Conservation (phyloP, 2,329 filamentous ascomycete genomes). For the Aspergillaceae sp. region DNA sequence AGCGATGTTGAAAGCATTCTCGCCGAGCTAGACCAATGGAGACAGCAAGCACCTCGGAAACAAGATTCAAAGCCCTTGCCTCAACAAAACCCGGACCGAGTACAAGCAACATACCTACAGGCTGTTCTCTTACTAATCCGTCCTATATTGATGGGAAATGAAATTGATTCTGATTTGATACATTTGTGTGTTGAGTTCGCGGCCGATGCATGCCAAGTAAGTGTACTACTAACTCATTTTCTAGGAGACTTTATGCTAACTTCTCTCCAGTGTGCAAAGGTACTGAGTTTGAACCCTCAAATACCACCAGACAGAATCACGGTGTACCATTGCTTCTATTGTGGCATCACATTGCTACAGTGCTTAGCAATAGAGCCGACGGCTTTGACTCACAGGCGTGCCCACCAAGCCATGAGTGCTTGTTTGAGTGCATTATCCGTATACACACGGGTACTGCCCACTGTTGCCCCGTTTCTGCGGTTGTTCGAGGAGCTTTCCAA, state of each 20-base stretch:
- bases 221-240: not conserved
- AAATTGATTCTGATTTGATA: slow-evolving; percentile 8
- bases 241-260: not conserved
- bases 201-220: slow-evolving; percentile 12
- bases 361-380: slow-evolving; percentile 10
- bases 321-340: slow-evolving; percentile 12
- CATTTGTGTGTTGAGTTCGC: slow-evolving; percentile 9
- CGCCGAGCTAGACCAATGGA: slow-evolving; percentile 8
- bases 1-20: slow-evolving; percentile 8
- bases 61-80: slow-evolving; percentile 7
- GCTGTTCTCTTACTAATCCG: slow-evolving; percentile 10
- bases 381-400: slow-evolving; percentile 4
- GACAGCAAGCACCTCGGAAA: slow-evolving; percentile 7
- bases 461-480: slow-evolving; percentile 9
- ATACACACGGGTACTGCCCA: slow-evolving; percentile 8
- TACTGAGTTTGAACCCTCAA: slow-evolving; percentile 9
- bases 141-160: slow-evolving; percentile 6
- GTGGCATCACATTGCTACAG: slow-evolving; percentile 10
- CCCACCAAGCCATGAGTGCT: slow-evolving; percentile 11
- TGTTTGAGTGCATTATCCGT: slow-evolving; percentile 11
- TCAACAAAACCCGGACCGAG: slow-evolving; percentile 9
- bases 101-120: slow-evolving; percentile 11
- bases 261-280: slow-evolving; percentile 6
- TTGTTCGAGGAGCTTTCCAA: slow-evolving; percentile 11
- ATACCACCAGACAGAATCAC: slow-evolving; percentile 9